Conservation (phyloP, 768 basidiomycete genomes). For the Phaffia australis region DNA sequence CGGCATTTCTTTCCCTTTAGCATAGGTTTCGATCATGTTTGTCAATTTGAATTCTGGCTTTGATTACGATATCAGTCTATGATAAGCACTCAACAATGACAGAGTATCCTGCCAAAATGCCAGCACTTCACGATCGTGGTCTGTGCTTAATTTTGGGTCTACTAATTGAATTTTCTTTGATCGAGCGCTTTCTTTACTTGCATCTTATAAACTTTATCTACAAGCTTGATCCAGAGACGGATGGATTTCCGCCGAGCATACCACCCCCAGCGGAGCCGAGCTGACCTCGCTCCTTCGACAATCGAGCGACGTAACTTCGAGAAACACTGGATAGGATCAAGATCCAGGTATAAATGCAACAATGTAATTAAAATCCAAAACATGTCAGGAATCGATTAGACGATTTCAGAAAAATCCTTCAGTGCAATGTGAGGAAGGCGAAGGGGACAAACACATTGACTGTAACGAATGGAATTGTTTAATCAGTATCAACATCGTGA, state of each 20-base stretch:
- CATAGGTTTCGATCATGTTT: neutral
- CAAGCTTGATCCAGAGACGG: neutral
- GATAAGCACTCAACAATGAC: too few relatives aligned
- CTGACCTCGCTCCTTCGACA: slow-evolving; percentile 46
- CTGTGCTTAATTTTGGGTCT: too few relatives aligned
- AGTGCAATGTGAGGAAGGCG: slow-evolving; percentile 45
- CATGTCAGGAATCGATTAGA: neutral
- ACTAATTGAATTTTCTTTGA: neutral
- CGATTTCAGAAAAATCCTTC: too few relatives aligned
- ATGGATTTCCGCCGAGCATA: neutral
- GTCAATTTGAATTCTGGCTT: too few relatives aligned
- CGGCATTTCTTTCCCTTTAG: neutral
- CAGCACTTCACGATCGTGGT: too few relatives aligned
- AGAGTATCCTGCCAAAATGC: too few relatives aligned
- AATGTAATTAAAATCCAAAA: too few relatives aligned
- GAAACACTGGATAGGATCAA: slow-evolving; percentile 48
- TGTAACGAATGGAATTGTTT: neutral
- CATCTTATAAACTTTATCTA: neutral
- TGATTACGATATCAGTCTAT: too few relatives aligned
- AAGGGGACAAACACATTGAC: slow-evolving; percentile 8
- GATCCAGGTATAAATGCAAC: neutral
- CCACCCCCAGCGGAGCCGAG: slow-evolving; percentile 18
- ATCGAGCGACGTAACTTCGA: slow-evolving; percentile 53
- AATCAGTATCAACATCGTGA: neutral
- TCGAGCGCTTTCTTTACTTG: neutral